A percentile compares a stretch with the other conserved stretches of the same genome.
These are phyloP conservation scores for Epichloe typhina DNA, from an alignment of 2,329 filamentous ascomycete genomes.

Conservation along the genomic window DNA sequence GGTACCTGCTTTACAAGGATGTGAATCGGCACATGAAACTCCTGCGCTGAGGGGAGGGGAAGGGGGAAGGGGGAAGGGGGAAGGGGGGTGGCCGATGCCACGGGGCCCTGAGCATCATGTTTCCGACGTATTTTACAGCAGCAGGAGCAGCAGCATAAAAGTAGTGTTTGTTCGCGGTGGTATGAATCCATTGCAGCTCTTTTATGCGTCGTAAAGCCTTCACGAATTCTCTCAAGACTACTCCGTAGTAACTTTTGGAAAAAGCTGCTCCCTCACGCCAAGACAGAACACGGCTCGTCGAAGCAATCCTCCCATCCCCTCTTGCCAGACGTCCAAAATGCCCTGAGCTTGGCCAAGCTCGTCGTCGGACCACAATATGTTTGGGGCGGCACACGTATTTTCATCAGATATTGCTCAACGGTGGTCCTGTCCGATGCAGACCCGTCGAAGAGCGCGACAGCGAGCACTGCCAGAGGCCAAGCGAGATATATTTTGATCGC, in stretches of 20 bases:
- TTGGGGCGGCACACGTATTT: not conserved
- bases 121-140: too few relatives aligned
- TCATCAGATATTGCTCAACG: not conserved
- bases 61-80: too few relatives aligned
- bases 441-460: conserved; percentile 1
- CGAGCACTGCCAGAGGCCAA: conserved; percentile 5
- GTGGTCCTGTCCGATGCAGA: not conserved
- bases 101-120: too few relatives aligned
- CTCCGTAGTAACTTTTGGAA: too few relatives aligned
- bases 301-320: conserved; percentile 3
- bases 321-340: conserved; percentile 4
- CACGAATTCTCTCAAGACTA: too few relatives aligned
- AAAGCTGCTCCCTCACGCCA: not conserved
- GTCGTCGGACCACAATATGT: conserved; percentile 1
- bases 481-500: not conserved
- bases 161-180: too few relatives aligned
- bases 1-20: conserved; percentile 6
- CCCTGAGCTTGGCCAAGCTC: not conserved
- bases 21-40: conserved; percentile 6
- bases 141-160: too few relatives aligned
- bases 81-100: too few relatives aligned
- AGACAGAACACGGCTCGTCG: conserved; percentile 1
- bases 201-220: too few relatives aligned
- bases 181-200: too few relatives aligned
- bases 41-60: not conserved